phyloP scores from a whole-genome alignment of 257 asterid species.

The Eustoma russellianum region DNA sequence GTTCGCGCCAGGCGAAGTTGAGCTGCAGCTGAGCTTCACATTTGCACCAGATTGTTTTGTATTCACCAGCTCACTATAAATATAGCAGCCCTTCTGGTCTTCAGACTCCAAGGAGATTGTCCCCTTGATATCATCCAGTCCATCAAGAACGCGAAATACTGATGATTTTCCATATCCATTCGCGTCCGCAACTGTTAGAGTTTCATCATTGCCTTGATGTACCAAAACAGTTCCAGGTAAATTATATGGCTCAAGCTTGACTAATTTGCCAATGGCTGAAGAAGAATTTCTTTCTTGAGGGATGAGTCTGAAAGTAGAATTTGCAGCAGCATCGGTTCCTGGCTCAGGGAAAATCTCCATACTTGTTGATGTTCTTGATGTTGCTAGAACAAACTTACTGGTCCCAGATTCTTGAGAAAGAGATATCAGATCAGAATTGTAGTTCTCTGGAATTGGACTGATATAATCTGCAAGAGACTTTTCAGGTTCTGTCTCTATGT shows the following conservation, averaged over 20 bases:
- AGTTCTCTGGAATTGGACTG: conserved; percentile 36
- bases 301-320: conserved; percentile 51
- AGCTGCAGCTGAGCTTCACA: conserved; percentile 38
- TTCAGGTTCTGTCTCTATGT: conserved; percentile 33
- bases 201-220: conserved; percentile 45
- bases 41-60: conserved; percentile 6
- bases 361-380: conserved; percentile 28
- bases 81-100: conserved; percentile 40
- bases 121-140: conserved; percentile 33
- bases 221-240: conserved; percentile 51
- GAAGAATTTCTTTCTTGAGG: conserved; percentile 7
- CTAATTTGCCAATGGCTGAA: conserved; percentile 21
- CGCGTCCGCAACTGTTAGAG: conserved; percentile 26
- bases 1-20: conserved; percentile 16
- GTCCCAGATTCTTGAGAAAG: conserved; percentile 47
- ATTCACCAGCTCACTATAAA: conserved; percentile 21
- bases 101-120: conserved; percentile 48
- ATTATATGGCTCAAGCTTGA: conserved; percentile 60
- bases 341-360: conserved; percentile 37
- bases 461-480: conserved; percentile 45
- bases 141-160: conserved; percentile 36
- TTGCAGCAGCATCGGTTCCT: conserved; percentile 50
- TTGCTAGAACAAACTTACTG: conserved; percentile 22
- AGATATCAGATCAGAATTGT: conserved; percentile 44
- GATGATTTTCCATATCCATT: conserved; percentile 14